Base-by-base conservation (phyloP, 2,329 filamentous ascomycete genomes). In the Neonectria punicea region DNA sequence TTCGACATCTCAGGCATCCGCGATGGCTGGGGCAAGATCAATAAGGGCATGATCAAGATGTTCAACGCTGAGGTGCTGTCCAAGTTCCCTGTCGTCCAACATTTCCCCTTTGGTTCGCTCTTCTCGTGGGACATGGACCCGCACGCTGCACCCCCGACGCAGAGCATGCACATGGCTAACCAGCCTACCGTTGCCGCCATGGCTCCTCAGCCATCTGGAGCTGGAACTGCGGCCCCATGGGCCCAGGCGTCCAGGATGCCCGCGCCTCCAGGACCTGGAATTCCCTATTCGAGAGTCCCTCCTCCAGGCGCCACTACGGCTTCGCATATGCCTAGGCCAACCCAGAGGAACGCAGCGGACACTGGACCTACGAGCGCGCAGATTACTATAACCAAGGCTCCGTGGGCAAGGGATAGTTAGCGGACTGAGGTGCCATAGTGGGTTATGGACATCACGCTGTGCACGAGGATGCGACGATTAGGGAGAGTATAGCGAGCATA, bases 21-120 rank as follows among this genome's bases (percentile, higher is more conserved):
- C 70, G 90, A 91, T 61, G 93, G 96, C n/a, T 99, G 96, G 96
- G 96, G 92, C 39, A 99, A 99, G 83, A 97, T 99, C 75, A 98
- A 99, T 80, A 94, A 94, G 90, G 96, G 96, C 56, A 98, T 99
- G 96, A 89, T 99, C 74, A 99, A 98, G 81, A 99, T 99, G 96
- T 99, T 95, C 82, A 94, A 97, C 71, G 96, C 93, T 18, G 96
- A 99, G 82, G 96, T 99, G 3, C 84, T 99, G 14, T 93, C 92
- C 43, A 99, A 99, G 79, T 98, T 98, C 76, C 96, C 96, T 3
- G 96, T 99, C 3, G 93, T 99, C n/a, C 96, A 99, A 80, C 96
- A 99, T 80, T 98, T 96, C 71, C 88, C 86, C 3, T 95, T 96
- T 70, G 93, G 93, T 28, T 91, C 90, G 6, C 81, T 96, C n/a